phyloP scores from a whole-genome alignment of 176 grass and related monocot genomes.

The Echinochloa phyllopogon region DNA sequence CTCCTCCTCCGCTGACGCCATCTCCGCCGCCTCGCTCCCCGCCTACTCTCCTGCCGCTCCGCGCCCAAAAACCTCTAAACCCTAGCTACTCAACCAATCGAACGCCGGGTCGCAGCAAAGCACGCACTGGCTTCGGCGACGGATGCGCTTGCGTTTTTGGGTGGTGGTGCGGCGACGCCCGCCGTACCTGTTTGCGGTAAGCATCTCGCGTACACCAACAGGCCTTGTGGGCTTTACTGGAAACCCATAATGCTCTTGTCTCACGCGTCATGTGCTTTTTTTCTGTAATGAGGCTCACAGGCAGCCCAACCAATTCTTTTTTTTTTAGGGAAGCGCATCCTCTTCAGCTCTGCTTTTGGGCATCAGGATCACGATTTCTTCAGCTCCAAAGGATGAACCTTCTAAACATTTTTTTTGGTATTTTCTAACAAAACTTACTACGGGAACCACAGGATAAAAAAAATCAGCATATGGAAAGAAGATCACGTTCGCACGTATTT shows the following conservation, averaged over 20 bases:
- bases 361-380: background rate
- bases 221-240: background rate
- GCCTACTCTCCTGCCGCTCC: background rate
- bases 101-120: constrained; percentile 2
- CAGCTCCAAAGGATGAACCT: background rate
- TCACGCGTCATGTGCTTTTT: background rate
- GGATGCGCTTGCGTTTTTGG: constrained; percentile 10
- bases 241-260: background rate
- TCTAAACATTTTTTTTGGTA: background rate
- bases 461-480: background rate
- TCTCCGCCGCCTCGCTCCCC: background rate
- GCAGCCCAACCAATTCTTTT: background rate
- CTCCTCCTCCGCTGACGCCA: constrained; percentile 81
- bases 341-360: background rate
- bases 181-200: background rate
- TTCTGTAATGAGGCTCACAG: no score
- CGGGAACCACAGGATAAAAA: background rate
- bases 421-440: background rate
- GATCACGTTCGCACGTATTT: background rate
- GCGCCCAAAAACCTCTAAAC: constrained; percentile 38
- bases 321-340: no score
- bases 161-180: background rate
- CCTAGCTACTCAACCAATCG: constrained; percentile 43
- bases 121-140: constrained; percentile 25
- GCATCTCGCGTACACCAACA: background rate